Base-by-base conservation (phyloP, 257 asterid species). In the Solanum pimpinellifolium region DNA sequence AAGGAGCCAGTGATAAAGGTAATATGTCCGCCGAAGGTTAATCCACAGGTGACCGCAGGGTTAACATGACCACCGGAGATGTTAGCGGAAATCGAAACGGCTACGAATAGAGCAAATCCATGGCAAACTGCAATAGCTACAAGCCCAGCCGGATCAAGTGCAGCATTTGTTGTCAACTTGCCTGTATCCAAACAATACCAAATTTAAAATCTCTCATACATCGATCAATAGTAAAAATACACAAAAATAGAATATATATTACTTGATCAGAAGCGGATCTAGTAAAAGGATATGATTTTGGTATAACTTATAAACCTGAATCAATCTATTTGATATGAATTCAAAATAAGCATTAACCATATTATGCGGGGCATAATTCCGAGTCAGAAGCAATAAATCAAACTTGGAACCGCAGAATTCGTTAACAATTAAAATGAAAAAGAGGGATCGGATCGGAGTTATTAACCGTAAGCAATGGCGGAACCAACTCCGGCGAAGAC, bases 401-500 rank as follows among this genome's bases (percentile, higher is more conserved):
- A 49, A 49, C 21, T 75, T 39, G 18, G 23, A 75, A 11, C 59
- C 2, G 56, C 9, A 47, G 42, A 81, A 27, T n/a, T 1, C 3
- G 20, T 11, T 9, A 31, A 70, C 10, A 14, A 15, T 66, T 15
- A 56, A 68, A 18, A 77, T 25, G 56, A 44, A 68, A 12, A 76
- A 46, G 14, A 41, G 33, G 56, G 80, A 83, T 35, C 27, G 27
- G 66, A 72, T 4, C 27, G 16, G 42, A 84, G 18, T 42, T 41
- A 92, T 85, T 92, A 89, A 93, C 98, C 93, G 97, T 72, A 96
- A 42, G 98, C 98, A 25, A 96, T 93, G 95, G 99, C 99, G 77
- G 99, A 96, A 85, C 99, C 99, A 88, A 95, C 98, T 85, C 98
- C 98, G 85, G 99, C 99, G 88, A 96, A 95, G 91, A 96, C 94